Percentiles rank a stretch among this genome's conserved stretches.
Evolutionary conservation across 2,329 filamentous ascomycete genomes (phyloP).

Genomic region (Lachnum nothofagi): DNA sequence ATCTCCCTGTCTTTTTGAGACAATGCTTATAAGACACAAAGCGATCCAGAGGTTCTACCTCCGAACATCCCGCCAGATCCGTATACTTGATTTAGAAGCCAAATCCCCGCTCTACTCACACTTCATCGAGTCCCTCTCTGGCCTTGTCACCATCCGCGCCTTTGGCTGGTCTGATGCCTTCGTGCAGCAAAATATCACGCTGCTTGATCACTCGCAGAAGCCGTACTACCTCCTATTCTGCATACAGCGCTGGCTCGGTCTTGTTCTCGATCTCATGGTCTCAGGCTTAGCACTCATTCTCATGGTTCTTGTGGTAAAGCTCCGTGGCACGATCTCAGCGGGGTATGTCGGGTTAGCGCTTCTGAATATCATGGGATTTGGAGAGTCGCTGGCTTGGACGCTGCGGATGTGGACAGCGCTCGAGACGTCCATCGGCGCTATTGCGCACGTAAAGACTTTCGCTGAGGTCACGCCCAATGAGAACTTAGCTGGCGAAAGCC

Average conservation of each 20-base stretch:
- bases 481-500: constrained; percentile 5
- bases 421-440: constrained; percentile 25
- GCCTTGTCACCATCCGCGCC: constrained; percentile 49
- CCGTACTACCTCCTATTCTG: constrained; percentile 54
- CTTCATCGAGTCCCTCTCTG: constrained; percentile 52
- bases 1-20: neutral
- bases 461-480: constrained; percentile 12
- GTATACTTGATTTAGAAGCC: constrained; percentile 56
- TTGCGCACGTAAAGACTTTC: constrained; percentile 17
- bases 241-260: constrained; percentile 52
- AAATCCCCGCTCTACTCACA: constrained; percentile 56
- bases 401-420: constrained; percentile 23
- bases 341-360: constrained; percentile 29
- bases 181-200: constrained; percentile 39
- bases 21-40: constrained; percentile 32
- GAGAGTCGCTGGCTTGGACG: constrained; percentile 15
- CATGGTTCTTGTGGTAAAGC: constrained; percentile 30
- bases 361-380: constrained; percentile 26
- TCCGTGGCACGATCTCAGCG: constrained; percentile 21
- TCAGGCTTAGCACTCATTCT: constrained; percentile 29
- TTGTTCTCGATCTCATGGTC: constrained; percentile 34
- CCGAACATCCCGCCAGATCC: constrained; percentile 53
- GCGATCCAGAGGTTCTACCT: constrained; percentile 53
- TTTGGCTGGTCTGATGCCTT: constrained; percentile 47
- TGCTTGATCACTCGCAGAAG: constrained; percentile 49